Percentiles rank a stretch among this genome's conserved stretches.
phyloP scores from a whole-genome alignment of 768 basidiomycete genomes.

The Cystobasidium ongulense region DNA sequence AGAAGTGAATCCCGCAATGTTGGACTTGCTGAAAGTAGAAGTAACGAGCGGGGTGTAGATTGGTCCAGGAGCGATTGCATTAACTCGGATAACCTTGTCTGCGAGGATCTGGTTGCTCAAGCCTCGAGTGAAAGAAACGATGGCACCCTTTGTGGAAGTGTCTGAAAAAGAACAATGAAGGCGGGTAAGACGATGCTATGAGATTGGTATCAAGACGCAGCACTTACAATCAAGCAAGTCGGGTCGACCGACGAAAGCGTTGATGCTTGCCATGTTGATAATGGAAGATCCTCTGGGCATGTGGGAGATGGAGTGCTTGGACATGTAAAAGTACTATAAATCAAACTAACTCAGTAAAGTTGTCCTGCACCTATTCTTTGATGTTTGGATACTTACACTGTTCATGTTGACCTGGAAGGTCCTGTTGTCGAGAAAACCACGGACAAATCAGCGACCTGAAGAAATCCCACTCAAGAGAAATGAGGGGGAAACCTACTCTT shows the following conservation, averaged over 20 bases:
- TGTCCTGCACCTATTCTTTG: slow-evolving; percentile 21
- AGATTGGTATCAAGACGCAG: neutral
- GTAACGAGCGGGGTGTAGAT: slow-evolving; percentile 52
- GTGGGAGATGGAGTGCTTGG: slow-evolving; percentile 50
- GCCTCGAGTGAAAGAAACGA: slow-evolving; percentile 51
- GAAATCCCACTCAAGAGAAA: neutral
- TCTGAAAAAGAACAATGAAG: neutral
- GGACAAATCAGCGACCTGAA: neutral
- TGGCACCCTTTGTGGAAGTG: slow-evolving; percentile 54
- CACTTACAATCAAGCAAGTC: slow-evolving; percentile 51
- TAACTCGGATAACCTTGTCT: slow-evolving; percentile 52
- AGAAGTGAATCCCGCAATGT: slow-evolving; percentile 46
- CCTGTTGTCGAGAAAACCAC: neutral
- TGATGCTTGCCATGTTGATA: slow-evolving; percentile 51
- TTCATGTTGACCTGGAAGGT: slow-evolving; percentile 39
- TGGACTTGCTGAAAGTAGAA: slow-evolving; percentile 41
- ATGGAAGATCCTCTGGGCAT: slow-evolving; percentile 50
- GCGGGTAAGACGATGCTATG: neutral
- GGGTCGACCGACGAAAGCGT: slow-evolving; percentile 49
- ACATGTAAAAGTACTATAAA: slow-evolving; percentile 50
- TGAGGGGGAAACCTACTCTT: slow-evolving; percentile 22
- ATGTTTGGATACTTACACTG: slow-evolving; percentile 37
- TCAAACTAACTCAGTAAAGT: slow-evolving; percentile 26
- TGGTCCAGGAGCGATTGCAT: slow-evolving; percentile 50
- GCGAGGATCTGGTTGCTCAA: slow-evolving; percentile 53